Evolutionary conservation across 345 rosid genomes (phyloP).

Genomic region (Salix suchowensis): DNA sequence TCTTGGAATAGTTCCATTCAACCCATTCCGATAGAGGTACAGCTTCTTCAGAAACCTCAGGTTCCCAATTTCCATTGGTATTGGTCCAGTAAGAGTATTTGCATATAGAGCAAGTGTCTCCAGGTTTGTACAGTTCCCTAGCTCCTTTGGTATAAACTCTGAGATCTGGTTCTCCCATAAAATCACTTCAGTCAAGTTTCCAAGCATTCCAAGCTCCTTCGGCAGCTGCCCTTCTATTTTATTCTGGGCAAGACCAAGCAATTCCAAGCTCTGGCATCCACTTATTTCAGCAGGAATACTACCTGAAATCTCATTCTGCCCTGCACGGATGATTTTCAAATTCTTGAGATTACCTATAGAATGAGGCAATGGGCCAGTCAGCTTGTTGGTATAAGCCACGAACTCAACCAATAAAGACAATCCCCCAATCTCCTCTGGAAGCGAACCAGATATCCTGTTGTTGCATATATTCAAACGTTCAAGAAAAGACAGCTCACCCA

Average conservation of each 20-base stretch:
- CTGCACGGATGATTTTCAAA: slow-evolving; percentile 60
- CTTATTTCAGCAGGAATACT: slow-evolving; percentile 64
- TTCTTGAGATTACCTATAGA: slow-evolving; percentile 46
- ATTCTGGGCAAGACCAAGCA: slow-evolving; percentile 80
- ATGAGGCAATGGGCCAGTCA: slow-evolving; percentile 60
- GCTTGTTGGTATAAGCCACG: slow-evolving; percentile 63
- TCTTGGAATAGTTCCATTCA: slow-evolving; percentile 67
- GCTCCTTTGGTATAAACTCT: slow-evolving; percentile 54
- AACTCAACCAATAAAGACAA: slow-evolving; percentile 53
- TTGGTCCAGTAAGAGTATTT: slow-evolving; percentile 52
- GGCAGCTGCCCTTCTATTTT: slow-evolving; percentile 66
- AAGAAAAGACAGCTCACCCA: slow-evolving; percentile 33
- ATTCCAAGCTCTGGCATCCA: slow-evolving; percentile 58
- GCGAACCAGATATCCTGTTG: slow-evolving; percentile 42
- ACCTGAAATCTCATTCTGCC: slow-evolving; percentile 60
- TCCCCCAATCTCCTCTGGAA: slow-evolving; percentile 53
- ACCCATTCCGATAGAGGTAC: slow-evolving; percentile 60
- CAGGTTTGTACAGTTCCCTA: slow-evolving; percentile 58
- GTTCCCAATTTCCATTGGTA: slow-evolving; percentile 60
- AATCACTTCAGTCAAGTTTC: slow-evolving; percentile 53
- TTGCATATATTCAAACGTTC: slow-evolving; percentile 29
- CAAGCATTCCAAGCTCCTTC: slow-evolving; percentile 49
- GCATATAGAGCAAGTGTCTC: slow-evolving; percentile 70
- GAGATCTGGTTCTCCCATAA: slow-evolving; percentile 68
- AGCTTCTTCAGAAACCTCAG: slow-evolving; percentile 45